These are phyloP conservation scores for Corymbia calophylla DNA, from an alignment of 441 rosid genomes.

Conservation along the genomic window DNA sequence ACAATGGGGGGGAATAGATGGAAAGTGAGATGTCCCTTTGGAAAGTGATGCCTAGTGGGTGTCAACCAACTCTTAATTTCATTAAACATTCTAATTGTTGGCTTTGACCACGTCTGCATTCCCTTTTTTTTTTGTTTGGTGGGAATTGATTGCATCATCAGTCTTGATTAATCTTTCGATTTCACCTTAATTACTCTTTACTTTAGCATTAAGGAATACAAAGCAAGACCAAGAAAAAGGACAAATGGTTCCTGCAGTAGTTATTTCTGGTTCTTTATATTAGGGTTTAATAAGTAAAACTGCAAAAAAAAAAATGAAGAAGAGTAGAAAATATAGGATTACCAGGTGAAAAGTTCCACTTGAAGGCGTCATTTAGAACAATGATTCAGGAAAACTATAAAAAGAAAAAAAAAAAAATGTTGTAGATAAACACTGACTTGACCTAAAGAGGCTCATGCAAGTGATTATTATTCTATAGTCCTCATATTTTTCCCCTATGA, in stretches of 20 bases:
- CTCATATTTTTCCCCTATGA: background rate
- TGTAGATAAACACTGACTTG: background rate
- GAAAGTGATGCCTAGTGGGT: background rate
- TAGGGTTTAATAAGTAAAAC: background rate
- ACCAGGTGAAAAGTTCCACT: background rate
- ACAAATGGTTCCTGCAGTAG: background rate
- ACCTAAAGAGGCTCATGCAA: background rate
- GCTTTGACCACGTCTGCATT: conserved; percentile 4
- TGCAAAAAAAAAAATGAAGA: background rate
- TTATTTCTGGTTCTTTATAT: background rate
- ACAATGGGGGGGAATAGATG: background rate
- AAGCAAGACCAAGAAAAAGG: background rate
- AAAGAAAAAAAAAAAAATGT: too few species aligned
- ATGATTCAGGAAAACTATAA: background rate
- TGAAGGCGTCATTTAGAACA: background rate
- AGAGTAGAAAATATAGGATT: background rate
- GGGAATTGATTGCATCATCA: conserved; percentile 24
- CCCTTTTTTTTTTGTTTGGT: conserved; percentile 22
- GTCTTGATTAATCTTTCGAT: conserved; percentile 27
- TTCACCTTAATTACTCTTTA: conserved; percentile 20
- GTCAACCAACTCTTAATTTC: conserved; percentile 5
- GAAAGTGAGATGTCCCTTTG: background rate
- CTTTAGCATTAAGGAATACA: conserved; percentile 28
- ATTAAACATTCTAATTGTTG: conserved; percentile 17
- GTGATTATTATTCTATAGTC: background rate